phyloP scores from a whole-genome alignment of 176 grass and related monocot genomes.

The Oryza longistaminata region DNA sequence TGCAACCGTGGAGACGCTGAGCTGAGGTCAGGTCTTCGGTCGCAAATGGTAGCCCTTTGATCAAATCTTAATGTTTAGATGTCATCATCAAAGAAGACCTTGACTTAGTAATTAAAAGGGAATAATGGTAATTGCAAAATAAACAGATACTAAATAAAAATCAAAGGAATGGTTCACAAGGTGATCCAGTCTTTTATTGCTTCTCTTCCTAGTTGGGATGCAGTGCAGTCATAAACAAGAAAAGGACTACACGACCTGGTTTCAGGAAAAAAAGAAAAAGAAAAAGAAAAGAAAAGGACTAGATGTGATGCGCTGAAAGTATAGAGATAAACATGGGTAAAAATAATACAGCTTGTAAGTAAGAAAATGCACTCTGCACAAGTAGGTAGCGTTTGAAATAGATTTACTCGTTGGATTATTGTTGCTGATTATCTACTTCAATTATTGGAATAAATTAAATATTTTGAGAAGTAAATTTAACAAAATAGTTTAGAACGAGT shows the following conservation, averaged over 20 bases:
- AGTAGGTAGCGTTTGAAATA: background rate
- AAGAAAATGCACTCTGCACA: background rate
- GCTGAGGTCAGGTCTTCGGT: slow-evolving; percentile 26
- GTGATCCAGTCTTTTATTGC: background rate
- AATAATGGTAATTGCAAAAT: background rate
- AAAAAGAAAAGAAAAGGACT: background rate
- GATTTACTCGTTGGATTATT: too few relatives aligned
- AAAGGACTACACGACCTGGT: background rate
- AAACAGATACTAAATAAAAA: background rate
- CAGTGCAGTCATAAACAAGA: background rate
- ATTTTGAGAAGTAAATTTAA: too few relatives aligned
- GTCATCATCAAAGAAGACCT: slow-evolving; percentile 36
- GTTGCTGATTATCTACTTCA: too few relatives aligned
- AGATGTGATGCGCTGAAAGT: background rate
- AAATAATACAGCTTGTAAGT: background rate
- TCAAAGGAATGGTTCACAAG: slow-evolving; percentile 12
- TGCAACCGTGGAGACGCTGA: background rate
- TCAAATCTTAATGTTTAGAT: background rate
- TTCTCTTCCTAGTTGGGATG: background rate
- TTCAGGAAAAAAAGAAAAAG: background rate
- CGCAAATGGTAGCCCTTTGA: background rate
- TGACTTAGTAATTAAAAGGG: slow-evolving; percentile 3
- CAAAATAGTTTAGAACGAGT: too few relatives aligned
- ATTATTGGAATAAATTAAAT: too few relatives aligned
- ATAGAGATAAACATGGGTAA: background rate